Evolutionary conservation across 176 grass and related monocot species (phyloP), one percentile per base, ranked within the genome.

Genomic region (Olyra latifolia): DNA sequence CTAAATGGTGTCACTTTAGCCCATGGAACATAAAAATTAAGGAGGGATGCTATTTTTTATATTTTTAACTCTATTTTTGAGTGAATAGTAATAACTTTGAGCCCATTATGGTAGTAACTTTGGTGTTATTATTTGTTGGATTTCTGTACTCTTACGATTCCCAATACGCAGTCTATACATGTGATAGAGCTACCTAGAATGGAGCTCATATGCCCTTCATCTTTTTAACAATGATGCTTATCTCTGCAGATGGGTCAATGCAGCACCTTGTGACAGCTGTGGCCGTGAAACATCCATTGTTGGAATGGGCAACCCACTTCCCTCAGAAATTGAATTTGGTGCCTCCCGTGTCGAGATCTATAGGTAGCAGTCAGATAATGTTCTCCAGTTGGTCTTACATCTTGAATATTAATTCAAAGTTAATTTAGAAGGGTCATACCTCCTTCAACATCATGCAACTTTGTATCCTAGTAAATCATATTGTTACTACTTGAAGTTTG

Each of bases 181-280:
- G 35, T 62, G 39, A 69, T 49, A 19, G 27, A 77, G 66, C 16
- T 49, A 0, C 28, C 63, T 66, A 65, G 7, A 27, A 6, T 54
- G 24, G 25, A 69, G 32, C 69, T 78, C 30, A 83, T 44, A 41
- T 68, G 69, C 0, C 2, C 28, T 75, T 68, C 57, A 82, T 63
- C 35, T 87, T 66, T 66, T 29, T 54, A 44, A 69, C 55, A 73
- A 13, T 81, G 44, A 38, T 87, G 27, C 48, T 82, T 85, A 66
- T 70, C 61, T 89, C 81, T 84, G 82, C 77, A 99, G 96, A 55
- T 99, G 96, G 96, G 92, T 99, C 28, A 95, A 99, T 76, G 90
- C 92, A 74, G 61, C 92, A 16, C 77, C 92, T 70, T 99, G 96
- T 73, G 82, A 93, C 28, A 92, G 82, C 48, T 99, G 96, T 79